phyloP scores from a whole-genome alignment of 1,284 basidiomycete genomes.

The Fomitopsis betulina region DNA sequence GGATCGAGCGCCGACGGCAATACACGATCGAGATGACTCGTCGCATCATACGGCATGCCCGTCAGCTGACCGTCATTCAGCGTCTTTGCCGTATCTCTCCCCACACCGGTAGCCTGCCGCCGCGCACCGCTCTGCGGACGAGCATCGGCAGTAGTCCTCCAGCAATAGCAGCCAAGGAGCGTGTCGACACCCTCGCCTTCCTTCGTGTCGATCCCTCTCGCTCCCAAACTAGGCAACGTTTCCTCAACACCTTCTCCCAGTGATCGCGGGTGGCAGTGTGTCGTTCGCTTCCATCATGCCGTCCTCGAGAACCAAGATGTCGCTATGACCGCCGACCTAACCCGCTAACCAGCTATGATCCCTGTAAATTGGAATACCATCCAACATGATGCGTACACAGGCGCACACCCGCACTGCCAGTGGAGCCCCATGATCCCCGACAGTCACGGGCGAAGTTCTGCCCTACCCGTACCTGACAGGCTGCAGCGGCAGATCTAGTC shows the following conservation, averaged over 20 bases:
- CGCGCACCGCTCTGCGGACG: not conserved
- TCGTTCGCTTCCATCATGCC: not conserved
- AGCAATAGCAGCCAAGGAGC: not conserved
- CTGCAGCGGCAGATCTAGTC: not conserved
- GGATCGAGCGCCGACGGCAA: too few species aligned
- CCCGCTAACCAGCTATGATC: not conserved
- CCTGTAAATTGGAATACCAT: not conserved
- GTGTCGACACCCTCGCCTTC: not conserved
- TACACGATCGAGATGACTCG: not conserved
- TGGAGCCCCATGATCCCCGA: not conserved
- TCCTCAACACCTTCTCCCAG: not conserved
- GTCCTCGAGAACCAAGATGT: not conserved
- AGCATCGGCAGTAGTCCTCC: not conserved
- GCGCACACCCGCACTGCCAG: too few species aligned
- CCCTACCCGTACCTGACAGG: not conserved
- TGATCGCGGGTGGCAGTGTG: not conserved
- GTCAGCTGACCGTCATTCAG: not conserved
- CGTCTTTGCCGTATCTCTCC: not conserved
- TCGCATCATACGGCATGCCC: not conserved
- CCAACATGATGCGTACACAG: not conserved
- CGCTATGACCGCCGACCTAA: not conserved
- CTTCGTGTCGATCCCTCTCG: not conserved
- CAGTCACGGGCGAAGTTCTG: not conserved
- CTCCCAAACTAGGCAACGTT: not conserved
- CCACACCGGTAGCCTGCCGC: not conserved